Conservation (phyloP, 805 yeast genomes). For the Kluyveromyces aestuarii region DNA sequence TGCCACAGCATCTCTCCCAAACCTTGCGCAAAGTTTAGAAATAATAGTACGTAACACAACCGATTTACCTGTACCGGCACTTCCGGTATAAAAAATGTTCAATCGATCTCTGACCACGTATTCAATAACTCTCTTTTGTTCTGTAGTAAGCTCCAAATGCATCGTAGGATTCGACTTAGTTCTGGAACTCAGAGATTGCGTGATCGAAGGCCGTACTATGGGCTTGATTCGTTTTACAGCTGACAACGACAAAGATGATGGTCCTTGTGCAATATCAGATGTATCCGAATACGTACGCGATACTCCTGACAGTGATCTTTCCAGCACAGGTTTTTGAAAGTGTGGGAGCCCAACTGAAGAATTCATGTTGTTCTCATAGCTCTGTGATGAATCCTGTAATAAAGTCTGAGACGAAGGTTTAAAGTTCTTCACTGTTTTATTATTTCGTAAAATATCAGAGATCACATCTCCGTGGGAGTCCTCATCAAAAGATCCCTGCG, state of each 20-base stretch:
- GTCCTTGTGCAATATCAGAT: conserved; percentile 3
- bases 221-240: conserved; percentile 2
- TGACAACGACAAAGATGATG: background rate
- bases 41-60: conserved; percentile 60
- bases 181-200: background rate
- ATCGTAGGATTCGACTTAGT: background rate
- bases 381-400: background rate
- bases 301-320: conserved; percentile 11
- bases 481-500: conserved; percentile 29
- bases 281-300: conserved; percentile 7
- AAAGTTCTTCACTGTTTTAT: conserved; percentile 19
- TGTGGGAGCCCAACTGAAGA: background rate
- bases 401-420: conserved; percentile 7
- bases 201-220: background rate
- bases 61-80: conserved; percentile 87
- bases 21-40: conserved; percentile 34
- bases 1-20: conserved; percentile 49
- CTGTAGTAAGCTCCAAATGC: conserved; percentile 28
- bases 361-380: conserved; percentile 1
- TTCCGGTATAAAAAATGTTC: conserved; percentile 69
- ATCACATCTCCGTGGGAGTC: conserved; percentile 19
- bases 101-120: conserved; percentile 40
- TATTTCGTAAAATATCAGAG: conserved; percentile 11
- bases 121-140: conserved; percentile 45
- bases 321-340: background rate